These are phyloP conservation scores for Echium plantagineum DNA, from an alignment of 257 asterid species.

Conservation along the genomic window DNA sequence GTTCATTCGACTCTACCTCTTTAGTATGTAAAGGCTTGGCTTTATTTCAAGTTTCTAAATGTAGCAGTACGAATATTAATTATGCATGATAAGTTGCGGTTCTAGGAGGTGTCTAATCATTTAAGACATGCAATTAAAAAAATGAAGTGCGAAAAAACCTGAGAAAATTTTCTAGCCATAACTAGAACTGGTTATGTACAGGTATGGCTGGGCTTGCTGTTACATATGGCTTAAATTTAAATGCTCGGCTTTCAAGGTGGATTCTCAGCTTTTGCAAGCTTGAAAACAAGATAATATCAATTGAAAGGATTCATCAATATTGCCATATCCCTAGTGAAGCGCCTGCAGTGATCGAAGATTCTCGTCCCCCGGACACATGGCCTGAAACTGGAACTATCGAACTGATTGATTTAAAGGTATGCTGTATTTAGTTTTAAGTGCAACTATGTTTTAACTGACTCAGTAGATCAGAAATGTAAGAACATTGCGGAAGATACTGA, in stretches of 20 bases:
- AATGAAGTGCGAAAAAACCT: constrained; percentile 1
- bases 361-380: constrained; percentile 72
- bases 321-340: constrained; percentile 95
- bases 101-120: neutral
- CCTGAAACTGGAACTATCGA: constrained; percentile 79
- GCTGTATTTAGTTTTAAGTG: constrained; percentile 7
- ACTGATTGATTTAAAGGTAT: constrained; percentile 80
- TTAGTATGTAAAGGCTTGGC: no score
- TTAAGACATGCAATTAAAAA: neutral
- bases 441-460: constrained; percentile 2
- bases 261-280: constrained; percentile 98
- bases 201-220: constrained; percentile 99
- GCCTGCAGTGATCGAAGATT: constrained; percentile 54
- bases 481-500: neutral
- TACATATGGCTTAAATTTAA: constrained; percentile 90
- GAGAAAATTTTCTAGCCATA: constrained; percentile 1
- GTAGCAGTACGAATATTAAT: neutral
- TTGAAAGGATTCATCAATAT: constrained; percentile 95
- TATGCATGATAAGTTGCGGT: neutral
- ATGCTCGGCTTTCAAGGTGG: constrained; percentile 96
- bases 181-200: constrained; percentile 13
- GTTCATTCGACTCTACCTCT: constrained; percentile 15
- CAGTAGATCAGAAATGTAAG: neutral
- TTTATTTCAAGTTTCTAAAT: neutral
- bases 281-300: constrained; percentile 90